Conservation (phyloP, 2,329 filamentous ascomycete species). For the Pleurostoma richardsiae region DNA sequence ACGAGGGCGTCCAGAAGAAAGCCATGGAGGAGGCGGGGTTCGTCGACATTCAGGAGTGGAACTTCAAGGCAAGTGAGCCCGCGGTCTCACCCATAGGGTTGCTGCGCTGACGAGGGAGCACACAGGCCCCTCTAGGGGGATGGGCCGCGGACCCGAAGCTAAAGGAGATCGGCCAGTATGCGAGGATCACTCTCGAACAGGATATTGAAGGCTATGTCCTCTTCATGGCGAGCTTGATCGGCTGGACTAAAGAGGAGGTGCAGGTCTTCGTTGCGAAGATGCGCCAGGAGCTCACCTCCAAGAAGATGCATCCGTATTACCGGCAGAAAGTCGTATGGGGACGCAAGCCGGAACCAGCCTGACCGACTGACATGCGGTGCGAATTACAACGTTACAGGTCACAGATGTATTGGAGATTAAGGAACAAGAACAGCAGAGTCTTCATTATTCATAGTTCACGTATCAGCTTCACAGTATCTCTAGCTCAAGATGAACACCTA, state of each 20-base stretch:
- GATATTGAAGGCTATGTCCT: constrained; percentile 13
- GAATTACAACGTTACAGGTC: no score
- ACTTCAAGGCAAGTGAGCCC: constrained; percentile 38
- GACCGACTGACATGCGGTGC: no score
- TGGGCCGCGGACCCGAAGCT: constrained; percentile 21
- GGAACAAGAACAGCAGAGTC: no score
- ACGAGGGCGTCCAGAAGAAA: constrained; percentile 45
- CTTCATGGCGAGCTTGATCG: constrained; percentile 26
- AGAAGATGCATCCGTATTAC: constrained; percentile 21
- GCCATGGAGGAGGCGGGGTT: constrained; percentile 51
- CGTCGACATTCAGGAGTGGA: constrained; percentile 46
- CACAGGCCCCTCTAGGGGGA: constrained; percentile 15
- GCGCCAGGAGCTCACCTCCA: constrained; percentile 21
- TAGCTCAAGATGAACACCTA: no score
- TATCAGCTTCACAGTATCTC: no score
- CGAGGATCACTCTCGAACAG: constrained; percentile 3
- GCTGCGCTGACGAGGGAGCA: not conserved
- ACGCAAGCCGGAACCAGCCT: constrained; percentile 13
- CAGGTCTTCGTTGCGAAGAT: constrained; percentile 26
- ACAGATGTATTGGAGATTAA: no score
- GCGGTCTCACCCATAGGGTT: not conserved
- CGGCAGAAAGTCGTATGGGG: constrained; percentile 21
- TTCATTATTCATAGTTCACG: no score
- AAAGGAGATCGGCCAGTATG: constrained; percentile 16
- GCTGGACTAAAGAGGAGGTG: constrained; percentile 27